These are phyloP conservation scores for Toxicodendron radicans DNA, from an alignment of 345 rosid species.

Conservation along the genomic window DNA sequence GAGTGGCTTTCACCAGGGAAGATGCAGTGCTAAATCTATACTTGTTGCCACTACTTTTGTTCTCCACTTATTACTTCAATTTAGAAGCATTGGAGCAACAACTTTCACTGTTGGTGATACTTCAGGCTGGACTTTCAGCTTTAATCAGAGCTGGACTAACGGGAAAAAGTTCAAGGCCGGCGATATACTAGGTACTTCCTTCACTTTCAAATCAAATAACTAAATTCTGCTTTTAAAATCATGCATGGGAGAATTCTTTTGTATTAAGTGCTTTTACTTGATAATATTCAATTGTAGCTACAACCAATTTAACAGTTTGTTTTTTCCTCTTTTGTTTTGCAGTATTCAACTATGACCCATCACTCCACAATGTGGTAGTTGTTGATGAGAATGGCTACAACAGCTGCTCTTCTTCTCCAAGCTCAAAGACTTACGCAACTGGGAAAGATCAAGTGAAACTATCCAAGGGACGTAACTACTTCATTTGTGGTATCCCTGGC, in stretches of 20 bases:
- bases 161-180: conserved; percentile 28
- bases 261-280: no score
- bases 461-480: conserved; percentile 27
- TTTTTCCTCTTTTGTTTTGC: neutral
- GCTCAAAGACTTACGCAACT: conserved; percentile 10
- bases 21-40: conserved; percentile 13
- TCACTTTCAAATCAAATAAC: neutral
- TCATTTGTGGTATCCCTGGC: conserved; percentile 26
- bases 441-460: conserved; percentile 24
- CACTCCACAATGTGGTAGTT: conserved; percentile 19
- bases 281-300: no score
- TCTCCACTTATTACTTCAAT: neutral
- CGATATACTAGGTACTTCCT: conserved; percentile 16
- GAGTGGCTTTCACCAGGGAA: conserved; percentile 15
- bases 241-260: no score
- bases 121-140: conserved; percentile 30
- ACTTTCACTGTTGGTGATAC: conserved; percentile 25
- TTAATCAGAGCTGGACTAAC: conserved; percentile 22
- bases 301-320: neutral
- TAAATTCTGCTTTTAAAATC: neutral
- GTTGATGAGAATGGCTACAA: conserved; percentile 20
- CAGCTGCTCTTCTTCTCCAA: conserved; percentile 14
- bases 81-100: neutral
- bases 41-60: neutral
- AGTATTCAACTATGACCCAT: conserved; percentile 29